A percentile compares a stretch with the other conserved stretches of the same genome.
Conservation (phyloP, 257 asterid species). For the Echites panduratus region DNA sequence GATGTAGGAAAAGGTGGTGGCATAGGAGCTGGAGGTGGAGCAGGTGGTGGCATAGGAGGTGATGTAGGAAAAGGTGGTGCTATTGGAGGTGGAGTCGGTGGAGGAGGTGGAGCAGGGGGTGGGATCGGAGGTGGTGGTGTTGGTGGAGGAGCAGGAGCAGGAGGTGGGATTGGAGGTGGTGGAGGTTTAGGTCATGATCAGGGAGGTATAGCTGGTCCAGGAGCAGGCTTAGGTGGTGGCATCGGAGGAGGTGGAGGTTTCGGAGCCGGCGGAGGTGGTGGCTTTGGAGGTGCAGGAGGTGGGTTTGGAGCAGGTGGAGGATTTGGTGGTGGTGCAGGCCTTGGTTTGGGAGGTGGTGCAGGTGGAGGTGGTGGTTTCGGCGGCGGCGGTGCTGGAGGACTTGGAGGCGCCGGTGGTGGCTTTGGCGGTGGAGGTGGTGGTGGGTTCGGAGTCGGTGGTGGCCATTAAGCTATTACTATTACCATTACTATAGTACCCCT, state of each 20-base stretch:
- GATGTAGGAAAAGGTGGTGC: constrained; percentile 10
- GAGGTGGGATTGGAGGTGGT: background rate
- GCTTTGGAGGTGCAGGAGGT: background rate
- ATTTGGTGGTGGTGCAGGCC: constrained; percentile 3
- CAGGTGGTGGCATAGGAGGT: constrained; percentile 8
- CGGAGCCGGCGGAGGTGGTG: background rate
- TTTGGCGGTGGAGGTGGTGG: constrained; percentile 21
- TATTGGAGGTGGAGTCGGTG: background rate
- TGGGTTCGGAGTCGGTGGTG: background rate
- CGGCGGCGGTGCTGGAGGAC: background rate
- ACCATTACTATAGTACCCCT: too few species aligned
- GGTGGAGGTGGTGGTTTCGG: constrained; percentile 6
- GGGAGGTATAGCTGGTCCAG: background rate
- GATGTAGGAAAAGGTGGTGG: constrained; percentile 9
- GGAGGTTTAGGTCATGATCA: background rate
- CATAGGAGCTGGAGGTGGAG: constrained; percentile 4
- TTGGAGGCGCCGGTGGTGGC: constrained; percentile 10
- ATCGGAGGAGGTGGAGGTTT: background rate
- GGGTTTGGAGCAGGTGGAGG: constrained; percentile 16
- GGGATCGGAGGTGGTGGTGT: background rate
- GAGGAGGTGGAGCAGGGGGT: background rate
- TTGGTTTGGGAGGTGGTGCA: constrained; percentile 1
- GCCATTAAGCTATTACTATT: background rate
- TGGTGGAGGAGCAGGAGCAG: background rate
- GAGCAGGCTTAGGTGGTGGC: background rate